Base-by-base conservation (phyloP, 352 stramenopile genomes). In the Globisporangium middletonii region DNA sequence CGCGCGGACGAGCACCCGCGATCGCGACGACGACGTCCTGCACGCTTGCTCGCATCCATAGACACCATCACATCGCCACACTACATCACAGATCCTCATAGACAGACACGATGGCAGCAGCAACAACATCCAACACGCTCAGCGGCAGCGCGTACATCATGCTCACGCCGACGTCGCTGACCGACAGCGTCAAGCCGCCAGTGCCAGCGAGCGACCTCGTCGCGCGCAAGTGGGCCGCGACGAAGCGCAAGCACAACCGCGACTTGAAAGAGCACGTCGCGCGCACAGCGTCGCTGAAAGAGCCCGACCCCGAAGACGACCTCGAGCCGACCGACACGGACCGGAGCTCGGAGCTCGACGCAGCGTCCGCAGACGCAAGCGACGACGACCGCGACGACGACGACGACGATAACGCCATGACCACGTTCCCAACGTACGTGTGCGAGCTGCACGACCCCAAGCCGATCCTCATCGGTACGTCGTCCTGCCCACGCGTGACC, bases 371-470 rank as follows among this genome's bases (percentile, higher is more conserved):
- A 16, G 15, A 16, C 28, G 49, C 16, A 23, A 54, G 49, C n/a
- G 30, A 15, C 18, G 16, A 26, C 9, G 18, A 44, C 30, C 18
- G n/a, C 30, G 49, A 37, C 28, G 49, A 45, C 30, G 65, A 67
- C 16, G 66, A 62, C 12, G 57, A 65, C 18, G 42, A 28, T 0
- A 50, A 42, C 8, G 63, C 80, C 26, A 56, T 73, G n/a, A 59
- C 64, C 51, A 30, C 59, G 5, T 74, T 87, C 50, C 71, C 78
- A 9, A 89, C 82, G 16, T 92, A 89, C 47, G 69, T 92, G 28
- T 92, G 82, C 52, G 77, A 83, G 55, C 66, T 88, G 11, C 82
- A 92, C 53, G 82, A 92, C 64, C 82, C 82, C 7, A 89, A 89
- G 52, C 63, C 70, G 11, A 75, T 92, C 42, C 76, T 92, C 54